phyloP scores from a whole-genome alignment of 768 basidiomycete genomes.

The Russula dissimulans region DNA sequence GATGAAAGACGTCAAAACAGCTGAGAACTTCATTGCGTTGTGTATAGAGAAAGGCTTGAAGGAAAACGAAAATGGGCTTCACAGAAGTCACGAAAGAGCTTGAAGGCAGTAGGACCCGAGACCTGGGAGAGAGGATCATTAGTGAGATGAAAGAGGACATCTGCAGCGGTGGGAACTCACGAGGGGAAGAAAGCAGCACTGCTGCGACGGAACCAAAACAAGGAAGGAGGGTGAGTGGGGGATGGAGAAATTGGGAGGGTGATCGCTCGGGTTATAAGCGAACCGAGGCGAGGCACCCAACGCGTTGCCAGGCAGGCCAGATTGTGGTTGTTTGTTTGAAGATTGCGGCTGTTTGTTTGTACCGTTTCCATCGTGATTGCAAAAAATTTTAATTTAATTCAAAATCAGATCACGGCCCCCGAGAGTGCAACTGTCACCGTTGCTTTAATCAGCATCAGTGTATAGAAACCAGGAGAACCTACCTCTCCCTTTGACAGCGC shows the following conservation, averaged over 20 bases:
- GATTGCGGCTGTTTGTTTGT: neutral
- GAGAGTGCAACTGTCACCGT: neutral
- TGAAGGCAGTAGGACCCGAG: slow-evolving; percentile 24
- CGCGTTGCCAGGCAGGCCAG: slow-evolving; percentile 9
- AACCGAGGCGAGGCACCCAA: neutral
- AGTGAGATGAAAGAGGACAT: neutral
- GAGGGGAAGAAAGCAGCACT: slow-evolving; percentile 37
- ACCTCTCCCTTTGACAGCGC: slow-evolving; percentile 48
- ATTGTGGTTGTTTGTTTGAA: neutral
- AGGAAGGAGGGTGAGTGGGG: slow-evolving; percentile 21
- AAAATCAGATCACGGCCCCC: slow-evolving; percentile 14
- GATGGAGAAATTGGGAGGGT: neutral
- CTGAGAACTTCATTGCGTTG: slow-evolving; percentile 17
- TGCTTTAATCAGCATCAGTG: slow-evolving; percentile 5
- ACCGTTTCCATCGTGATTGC: neutral
- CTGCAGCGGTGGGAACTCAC: slow-evolving; percentile 18
- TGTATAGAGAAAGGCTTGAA: neutral
- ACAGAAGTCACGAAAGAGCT: slow-evolving; percentile 37
- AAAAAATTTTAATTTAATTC: neutral
- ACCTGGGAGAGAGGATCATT: slow-evolving; percentile 24
- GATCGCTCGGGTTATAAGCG: neutral
- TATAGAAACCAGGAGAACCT: slow-evolving; percentile 11
- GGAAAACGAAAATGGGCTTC: slow-evolving; percentile 29
- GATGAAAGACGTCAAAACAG: slow-evolving; percentile 5
- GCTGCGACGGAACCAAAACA: slow-evolving; percentile 35